Evolutionary conservation across 2,329 filamentous ascomycete genomes (phyloP).

Genomic region (Chrysoporthe austroafricana): DNA sequence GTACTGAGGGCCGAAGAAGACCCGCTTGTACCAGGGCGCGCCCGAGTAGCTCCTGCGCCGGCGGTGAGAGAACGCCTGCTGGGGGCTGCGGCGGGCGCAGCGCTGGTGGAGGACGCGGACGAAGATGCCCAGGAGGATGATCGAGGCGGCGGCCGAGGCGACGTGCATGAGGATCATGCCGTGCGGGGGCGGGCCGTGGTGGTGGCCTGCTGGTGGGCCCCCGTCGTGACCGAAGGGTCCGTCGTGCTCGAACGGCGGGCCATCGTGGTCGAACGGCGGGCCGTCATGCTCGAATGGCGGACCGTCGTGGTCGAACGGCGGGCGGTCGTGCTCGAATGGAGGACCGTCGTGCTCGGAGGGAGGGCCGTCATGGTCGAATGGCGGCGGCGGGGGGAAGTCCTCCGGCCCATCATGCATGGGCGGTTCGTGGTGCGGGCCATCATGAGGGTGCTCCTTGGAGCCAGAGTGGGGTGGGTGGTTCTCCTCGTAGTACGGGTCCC

Average conservation of each 20-base stretch:
- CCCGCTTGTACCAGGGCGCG: conserved; percentile 26
- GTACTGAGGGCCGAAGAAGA: conserved; percentile 27
- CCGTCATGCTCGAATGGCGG: conserved; percentile 5
- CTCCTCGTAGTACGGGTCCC: conserved; percentile 13
- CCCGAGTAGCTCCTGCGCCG: conserved; percentile 17
- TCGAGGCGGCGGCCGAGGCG: conserved; percentile 24
- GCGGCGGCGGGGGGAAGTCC: background rate
- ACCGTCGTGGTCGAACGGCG: conserved; percentile 20
- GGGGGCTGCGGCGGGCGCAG: conserved; percentile 30
- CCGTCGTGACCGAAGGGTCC: background rate
- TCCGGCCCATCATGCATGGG: conserved; percentile 10
- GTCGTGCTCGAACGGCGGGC: conserved; percentile 18
- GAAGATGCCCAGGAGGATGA: conserved; percentile 36
- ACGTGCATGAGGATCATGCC: conserved; percentile 21
- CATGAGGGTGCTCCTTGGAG: background rate
- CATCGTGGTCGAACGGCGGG: background rate
- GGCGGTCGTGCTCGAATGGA: background rate
- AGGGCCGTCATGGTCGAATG: conserved; percentile 3
- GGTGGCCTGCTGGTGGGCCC: conserved; percentile 8
- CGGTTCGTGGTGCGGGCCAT: background rate
- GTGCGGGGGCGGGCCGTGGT: conserved; percentile 9
- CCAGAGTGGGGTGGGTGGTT: conserved; percentile 3
- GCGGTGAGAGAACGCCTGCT: conserved; percentile 12
- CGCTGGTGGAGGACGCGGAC: conserved; percentile 35
- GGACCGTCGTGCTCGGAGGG: background rate